Base-by-base conservation (phyloP, 148 eudicot genomes). In the Polygonum aviculare region DNA sequence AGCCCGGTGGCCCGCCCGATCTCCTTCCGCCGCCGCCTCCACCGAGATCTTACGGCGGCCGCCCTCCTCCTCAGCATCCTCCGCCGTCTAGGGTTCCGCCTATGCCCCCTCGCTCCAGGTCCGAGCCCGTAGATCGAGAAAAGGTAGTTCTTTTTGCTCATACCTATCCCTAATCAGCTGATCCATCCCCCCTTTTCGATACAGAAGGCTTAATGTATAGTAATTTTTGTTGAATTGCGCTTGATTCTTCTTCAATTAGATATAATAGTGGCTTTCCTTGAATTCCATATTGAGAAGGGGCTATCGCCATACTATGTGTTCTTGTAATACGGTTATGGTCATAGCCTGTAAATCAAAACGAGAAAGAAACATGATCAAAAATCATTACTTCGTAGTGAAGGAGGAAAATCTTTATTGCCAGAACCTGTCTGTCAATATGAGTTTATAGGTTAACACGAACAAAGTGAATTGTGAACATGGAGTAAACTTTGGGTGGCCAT, bases 91-190 rank as follows among this genome's bases (percentile, higher is more conserved):
- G 78, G 57, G 78, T 51, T 45, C 78, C 74, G 7, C 73, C 44
- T 7, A 26, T 48, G 12, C 84, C 78, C 8, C 78, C 74, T 74
- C 84, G 84, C 16, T 67, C 84, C 44, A 80, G 84, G 48, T 72
- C 77, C 50, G 82, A 77, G 54, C 82, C 84, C 48, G 80, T 84
- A 75, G 87, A 84, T 78, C 84, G 87, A 48, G 87, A 84, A 70
- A 84, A 84, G 87, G 87, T 84, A 51, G 41, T 35, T 26, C 44
- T n/a, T 18, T 74, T 49, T 6, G 47, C 8, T 44, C 9, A 44
- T 44, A 44, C 47, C 31, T 26, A 26, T 0, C 47, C 47, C 47
- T 44, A 44, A 44, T 44, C 47, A 44, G 47, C 47, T 44, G 9
- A 44, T 44, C 10, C 63, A 3, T 15, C 54, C 55, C 0, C 22